These are phyloP conservation scores for Luffa acutangula DNA, from an alignment of 306 rosid species.

Conservation along the genomic window DNA sequence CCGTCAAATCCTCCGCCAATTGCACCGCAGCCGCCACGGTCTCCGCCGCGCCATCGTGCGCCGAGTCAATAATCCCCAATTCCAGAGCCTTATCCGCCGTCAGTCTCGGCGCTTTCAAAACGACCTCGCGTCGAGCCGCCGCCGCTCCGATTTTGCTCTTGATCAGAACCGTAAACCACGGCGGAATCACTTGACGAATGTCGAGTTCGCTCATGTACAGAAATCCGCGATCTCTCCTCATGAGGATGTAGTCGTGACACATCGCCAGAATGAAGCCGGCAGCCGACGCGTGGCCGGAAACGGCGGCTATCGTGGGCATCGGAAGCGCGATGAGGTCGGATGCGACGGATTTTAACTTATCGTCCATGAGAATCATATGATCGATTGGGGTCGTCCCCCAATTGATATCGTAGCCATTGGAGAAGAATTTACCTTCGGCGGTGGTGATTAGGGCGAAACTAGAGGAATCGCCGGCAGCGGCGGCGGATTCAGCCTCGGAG, in stretches of 20 bases:
- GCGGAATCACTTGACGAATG: conserved; percentile 36
- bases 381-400: conserved; percentile 25
- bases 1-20: conserved; percentile 28
- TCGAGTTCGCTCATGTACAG: conserved; percentile 87
- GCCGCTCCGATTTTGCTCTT: conserved; percentile 40
- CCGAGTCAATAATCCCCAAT: conserved; percentile 50
- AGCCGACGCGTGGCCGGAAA: conserved; percentile 74
- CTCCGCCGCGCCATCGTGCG: conserved; percentile 34
- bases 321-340: conserved; percentile 56
- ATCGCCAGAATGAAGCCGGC: conserved; percentile 58
- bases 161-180: conserved; percentile 43
- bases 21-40: conserved; percentile 46
- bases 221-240: conserved; percentile 67
- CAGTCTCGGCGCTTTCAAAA: conserved; percentile 52
- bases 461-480: conserved; percentile 8
- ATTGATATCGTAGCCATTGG: conserved; percentile 72
- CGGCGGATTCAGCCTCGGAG: conserved; percentile 18
- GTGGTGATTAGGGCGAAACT: conserved; percentile 72
- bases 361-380: conserved; percentile 17
- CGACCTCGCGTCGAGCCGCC: conserved; percentile 31
- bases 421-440: conserved; percentile 76
- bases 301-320: conserved; percentile 69
- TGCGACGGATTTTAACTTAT: conserved; percentile 31
- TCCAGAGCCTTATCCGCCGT: conserved; percentile 46
- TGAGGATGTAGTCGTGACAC: conserved; percentile 57